Evolutionary conservation across 2,329 filamentous ascomycete genomes (phyloP), one percentile per base, ranked within the genome.

Genomic region (Mycosphaerella sp.): DNA sequence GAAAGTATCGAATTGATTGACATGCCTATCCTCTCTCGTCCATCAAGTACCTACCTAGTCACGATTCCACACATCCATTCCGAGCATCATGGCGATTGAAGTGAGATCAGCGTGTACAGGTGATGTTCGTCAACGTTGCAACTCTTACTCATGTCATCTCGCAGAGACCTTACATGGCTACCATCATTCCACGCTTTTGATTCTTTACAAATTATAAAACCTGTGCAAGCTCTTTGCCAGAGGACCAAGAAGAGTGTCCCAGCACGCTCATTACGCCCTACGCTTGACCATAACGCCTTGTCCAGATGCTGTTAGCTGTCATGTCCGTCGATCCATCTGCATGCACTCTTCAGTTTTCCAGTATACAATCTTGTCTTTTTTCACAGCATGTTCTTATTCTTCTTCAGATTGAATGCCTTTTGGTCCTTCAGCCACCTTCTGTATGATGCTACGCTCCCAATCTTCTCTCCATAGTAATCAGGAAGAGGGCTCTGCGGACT

Each of bases 381-480:
- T 75, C 71, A 85, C 59, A 84, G 73, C 71, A 84, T 83, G 65
- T 75, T 81, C 62, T 76, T 82, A 70, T 83, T 84, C 82, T 95
- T 95, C 78, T 90, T 90, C 54, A 76, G 64, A 76, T 95, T 95
- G 76, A 95, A 98, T 8, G 91, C 92, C 59, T 92, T 80, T 78
- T 97, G 93, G 69, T 98, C 93, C 78, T 95, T 97, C 67, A 98
- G 75, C 93, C 93, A 98, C 71, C 89, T 85, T 66, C 93, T 79
- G 72, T 97, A 98, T 45, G 89, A 91, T 51, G 84, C 80, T 21
- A 97, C 89, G 66, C 90, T 95, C 48, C 87, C 88, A 65, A 98
- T 95, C 80, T 96, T 97, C 76, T 98, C 93, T 65, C 93, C 93
- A 67, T 98, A 98, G 74, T 95, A 98, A 70, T 98, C 93, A 42